Conservation (phyloP, 2,329 filamentous ascomycete genomes). For the Keithomyces neogunnii region DNA sequence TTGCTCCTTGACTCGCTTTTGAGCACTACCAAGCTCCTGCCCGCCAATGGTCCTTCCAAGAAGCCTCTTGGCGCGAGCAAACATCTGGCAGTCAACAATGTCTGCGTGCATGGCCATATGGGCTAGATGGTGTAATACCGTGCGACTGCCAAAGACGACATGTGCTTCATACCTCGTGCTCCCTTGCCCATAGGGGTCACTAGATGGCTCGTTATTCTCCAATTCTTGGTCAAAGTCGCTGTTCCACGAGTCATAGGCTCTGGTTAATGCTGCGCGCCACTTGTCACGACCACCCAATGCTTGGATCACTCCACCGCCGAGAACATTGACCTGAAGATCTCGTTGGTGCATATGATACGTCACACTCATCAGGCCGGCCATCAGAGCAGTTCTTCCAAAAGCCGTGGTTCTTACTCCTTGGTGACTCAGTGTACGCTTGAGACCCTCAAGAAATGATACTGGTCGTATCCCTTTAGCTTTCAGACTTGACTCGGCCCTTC, state of each 20-base stretch:
- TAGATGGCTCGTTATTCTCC: slow-evolving; percentile 44
- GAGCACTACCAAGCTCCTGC: slow-evolving; percentile 71
- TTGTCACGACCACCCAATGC: slow-evolving; percentile 81
- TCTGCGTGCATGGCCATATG: slow-evolving; percentile 98
- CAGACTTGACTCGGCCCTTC: slow-evolving; percentile 71
- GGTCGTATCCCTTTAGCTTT: slow-evolving; percentile 75
- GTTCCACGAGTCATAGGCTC: slow-evolving; percentile 91
- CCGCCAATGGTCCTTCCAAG: slow-evolving; percentile 78
- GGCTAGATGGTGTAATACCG: slow-evolving; percentile 83
- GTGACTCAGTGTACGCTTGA: slow-evolving; percentile 83
- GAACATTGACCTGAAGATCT: slow-evolving; percentile 74
- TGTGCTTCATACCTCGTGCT: slow-evolving; percentile 51
- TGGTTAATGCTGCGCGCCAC: slow-evolving; percentile 78
- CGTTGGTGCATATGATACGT: slow-evolving; percentile 98
- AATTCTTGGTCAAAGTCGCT: slow-evolving; percentile 80
- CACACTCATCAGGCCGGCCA: slow-evolving; percentile 87
- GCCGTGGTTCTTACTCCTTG: slow-evolving; percentile 83
- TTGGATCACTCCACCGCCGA: slow-evolving; percentile 63
- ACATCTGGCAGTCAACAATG: slow-evolving; percentile 95
- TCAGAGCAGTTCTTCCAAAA: slow-evolving; percentile 86
- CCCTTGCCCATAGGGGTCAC: slow-evolving; percentile 47
- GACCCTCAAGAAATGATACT: slow-evolving; percentile 78
- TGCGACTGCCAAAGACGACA: slow-evolving; percentile 74
- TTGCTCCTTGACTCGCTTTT: slow-evolving; percentile 73
- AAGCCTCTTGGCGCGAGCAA: slow-evolving; percentile 76